Percentiles rank a stretch among this genome's conserved stretches.
These are phyloP conservation scores for Fusarium domesticum DNA, from an alignment of 2,329 filamentous ascomycete genomes.

Conservation along the genomic window DNA sequence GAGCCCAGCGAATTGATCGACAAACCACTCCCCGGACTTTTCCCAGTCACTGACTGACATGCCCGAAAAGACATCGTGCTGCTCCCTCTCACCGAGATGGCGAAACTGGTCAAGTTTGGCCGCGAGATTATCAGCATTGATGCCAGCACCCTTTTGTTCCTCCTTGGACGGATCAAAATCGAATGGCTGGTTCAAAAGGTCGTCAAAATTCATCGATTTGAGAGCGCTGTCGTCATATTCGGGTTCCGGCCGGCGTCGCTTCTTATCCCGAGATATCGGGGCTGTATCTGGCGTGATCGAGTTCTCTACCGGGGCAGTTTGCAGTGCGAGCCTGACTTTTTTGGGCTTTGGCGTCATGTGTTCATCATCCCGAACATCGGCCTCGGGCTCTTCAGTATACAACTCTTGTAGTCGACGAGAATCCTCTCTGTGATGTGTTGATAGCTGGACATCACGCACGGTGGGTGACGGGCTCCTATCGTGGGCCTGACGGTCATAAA, in stretches of 20 bases:
- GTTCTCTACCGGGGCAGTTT: conserved; percentile 22
- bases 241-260: conserved; percentile 43
- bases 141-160: conserved; percentile 34
- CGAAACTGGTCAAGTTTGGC: conserved; percentile 51
- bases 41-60: conserved; percentile 59
- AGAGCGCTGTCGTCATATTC: conserved; percentile 59
- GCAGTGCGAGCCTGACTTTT: conserved; percentile 15
- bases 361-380: conserved; percentile 23
- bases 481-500: conserved; percentile 16
- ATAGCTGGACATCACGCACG: conserved; percentile 21
- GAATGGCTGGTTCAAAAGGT: conserved; percentile 52
- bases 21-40: conserved; percentile 57
- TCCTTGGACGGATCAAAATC: conserved; percentile 54
- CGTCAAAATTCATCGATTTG: conserved; percentile 51
- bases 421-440: conserved; percentile 15
- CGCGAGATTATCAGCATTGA: conserved; percentile 42
- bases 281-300: conserved; percentile 21
- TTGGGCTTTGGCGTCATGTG: conserved; percentile 26
- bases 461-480: conserved; percentile 28
- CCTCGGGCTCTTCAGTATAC: conserved; percentile 22
- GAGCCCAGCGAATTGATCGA: conserved; percentile 51
- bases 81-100: conserved; percentile 43
- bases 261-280: conserved; percentile 29
- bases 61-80: conserved; percentile 49
- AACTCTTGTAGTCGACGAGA: conserved; percentile 18